These are phyloP conservation scores for Ophiobolus disseminans DNA, from an alignment of 2,329 filamentous ascomycete species.

Conservation along the genomic window DNA sequence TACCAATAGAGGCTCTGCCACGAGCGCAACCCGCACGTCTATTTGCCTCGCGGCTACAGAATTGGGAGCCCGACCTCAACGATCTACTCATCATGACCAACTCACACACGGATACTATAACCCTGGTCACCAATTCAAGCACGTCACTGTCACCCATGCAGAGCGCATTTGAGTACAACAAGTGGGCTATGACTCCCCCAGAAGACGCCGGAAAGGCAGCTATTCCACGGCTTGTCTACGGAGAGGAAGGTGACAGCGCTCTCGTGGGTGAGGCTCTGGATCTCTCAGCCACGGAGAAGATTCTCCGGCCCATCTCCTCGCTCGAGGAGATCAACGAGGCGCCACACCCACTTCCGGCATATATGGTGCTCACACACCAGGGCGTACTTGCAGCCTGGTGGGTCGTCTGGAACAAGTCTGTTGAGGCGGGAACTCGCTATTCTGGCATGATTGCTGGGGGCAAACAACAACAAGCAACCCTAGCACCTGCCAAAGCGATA, in stretches of 20 bases:
- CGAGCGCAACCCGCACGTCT: slow-evolving; percentile 72
- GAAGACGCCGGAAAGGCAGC: slow-evolving; percentile 78
- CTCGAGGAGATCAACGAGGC: slow-evolving; percentile 82
- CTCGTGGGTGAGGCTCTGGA: slow-evolving; percentile 83
- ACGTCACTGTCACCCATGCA: slow-evolving; percentile 68
- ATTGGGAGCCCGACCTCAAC: slow-evolving; percentile 80
- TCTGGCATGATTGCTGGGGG: slow-evolving; percentile 67
- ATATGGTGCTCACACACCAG: slow-evolving; percentile 88
- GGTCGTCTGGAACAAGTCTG: slow-evolving; percentile 87
- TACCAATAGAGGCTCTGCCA: slow-evolving; percentile 60
- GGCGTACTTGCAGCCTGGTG: slow-evolving; percentile 88
- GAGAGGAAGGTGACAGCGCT: slow-evolving; percentile 69
- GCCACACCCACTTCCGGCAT: slow-evolving; percentile 77
- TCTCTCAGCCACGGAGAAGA: slow-evolving; percentile 80
- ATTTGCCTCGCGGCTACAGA: slow-evolving; percentile 75
- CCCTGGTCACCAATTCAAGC: slow-evolving; percentile 77
- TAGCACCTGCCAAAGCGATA: slow-evolving; percentile 17
- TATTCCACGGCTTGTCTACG: slow-evolving; percentile 53
- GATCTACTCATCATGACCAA: slow-evolving; percentile 85
- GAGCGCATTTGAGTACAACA: slow-evolving; percentile 66
- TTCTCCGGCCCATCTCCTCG: slow-evolving; percentile 76
- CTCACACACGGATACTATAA: slow-evolving; percentile 79
- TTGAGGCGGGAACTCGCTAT: slow-evolving; percentile 76
- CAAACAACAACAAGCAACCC: slow-evolving; percentile 34
- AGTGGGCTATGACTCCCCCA: slow-evolving; percentile 77